These are phyloP conservation scores for Wallacemonas sp. DNA, from an alignment of 208 protist genomes.

Conservation along the genomic window DNA sequence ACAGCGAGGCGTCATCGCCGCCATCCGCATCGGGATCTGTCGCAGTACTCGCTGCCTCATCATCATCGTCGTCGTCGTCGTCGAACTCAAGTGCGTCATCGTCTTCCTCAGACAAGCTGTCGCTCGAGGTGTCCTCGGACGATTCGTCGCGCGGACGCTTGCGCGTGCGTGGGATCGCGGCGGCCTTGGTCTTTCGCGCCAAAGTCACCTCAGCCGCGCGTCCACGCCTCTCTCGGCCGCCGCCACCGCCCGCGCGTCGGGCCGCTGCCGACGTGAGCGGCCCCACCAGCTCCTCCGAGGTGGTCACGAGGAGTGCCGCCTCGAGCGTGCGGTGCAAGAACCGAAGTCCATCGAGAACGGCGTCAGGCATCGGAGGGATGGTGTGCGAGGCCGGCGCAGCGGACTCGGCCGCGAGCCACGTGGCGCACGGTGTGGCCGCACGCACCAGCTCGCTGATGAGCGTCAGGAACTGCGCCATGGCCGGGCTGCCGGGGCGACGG, in stretches of 20 bases:
- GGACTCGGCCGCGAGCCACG: neutral
- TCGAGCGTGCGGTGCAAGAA: conserved; percentile 25
- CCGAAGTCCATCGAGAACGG: neutral
- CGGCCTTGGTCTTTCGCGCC: neutral
- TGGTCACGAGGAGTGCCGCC: conserved; percentile 5
- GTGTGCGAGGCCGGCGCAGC: neutral
- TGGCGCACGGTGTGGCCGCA: conserved; percentile 7
- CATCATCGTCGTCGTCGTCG: conserved; percentile 87
- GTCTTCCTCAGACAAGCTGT: neutral
- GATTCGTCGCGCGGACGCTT: neutral
- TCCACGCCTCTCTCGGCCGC: conserved; percentile 1
- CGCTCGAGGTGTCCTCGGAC: neutral
- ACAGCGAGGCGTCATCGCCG: no score
- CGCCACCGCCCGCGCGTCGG: neutral
- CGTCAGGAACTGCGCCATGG: conserved; percentile 14
- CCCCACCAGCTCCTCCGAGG: neutral
- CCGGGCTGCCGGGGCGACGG: conserved; percentile 13
- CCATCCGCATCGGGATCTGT: conserved; percentile 92
- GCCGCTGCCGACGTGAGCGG: neutral
- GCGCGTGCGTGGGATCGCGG: neutral
- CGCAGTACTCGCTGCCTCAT: conserved; percentile 71
- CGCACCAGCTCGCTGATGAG: conserved; percentile 12
- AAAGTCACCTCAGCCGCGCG: neutral
- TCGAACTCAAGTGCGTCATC: neutral
- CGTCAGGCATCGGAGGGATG: neutral